Evolutionary conservation across 2,329 filamentous ascomycete genomes (phyloP), one percentile per base, ranked within the genome.

Genomic region (Nemania serpens): DNA sequence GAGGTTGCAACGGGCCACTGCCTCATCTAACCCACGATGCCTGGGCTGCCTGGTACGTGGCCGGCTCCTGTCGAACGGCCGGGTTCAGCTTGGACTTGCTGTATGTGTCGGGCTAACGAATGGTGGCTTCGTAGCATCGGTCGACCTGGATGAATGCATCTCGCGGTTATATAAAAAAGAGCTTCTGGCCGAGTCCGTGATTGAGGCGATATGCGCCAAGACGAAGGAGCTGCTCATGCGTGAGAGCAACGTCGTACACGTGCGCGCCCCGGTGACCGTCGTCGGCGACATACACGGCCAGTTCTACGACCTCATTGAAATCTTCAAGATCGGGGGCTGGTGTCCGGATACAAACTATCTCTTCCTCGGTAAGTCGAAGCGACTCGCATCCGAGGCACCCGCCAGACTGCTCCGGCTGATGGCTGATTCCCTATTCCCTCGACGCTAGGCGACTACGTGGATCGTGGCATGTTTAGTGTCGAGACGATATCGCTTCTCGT

Each of bases 211-310:
- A 87, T 99, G 95, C 81, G 93, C 95, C 77, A 99, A 99, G 78
- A 95, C 96, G 20, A 99, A 99, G 75, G 95, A 99, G 81, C 84
- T 99, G 70, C 85, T 99, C 69, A 99, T 99, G 95, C 94, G 96
- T 75, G 95, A 99, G 86, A 98, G 94, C 85, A 99, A 99, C 79
- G 95, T 99, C 65, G 95, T 99, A 62, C 95, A 99, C 76, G 96
- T 99, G 65, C 88, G 88, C 70, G 93, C 95, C 34, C 95, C 95
- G 1, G 92, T 99, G 61, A 99, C 95, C 15, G 95, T 99, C 10
- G 95, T 99, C 41, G 95, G 95, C 68, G 95, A 99, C 76, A 99
- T 99, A 69, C 95, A 99, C 77, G 95, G 95, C 61, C 95, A 99
- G 78, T 99, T 99, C 80, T 98, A 94, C 77, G 95, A 99, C 77